Base-by-base conservation (phyloP, 768 basidiomycete species). In the Boletus insuetus region DNA sequence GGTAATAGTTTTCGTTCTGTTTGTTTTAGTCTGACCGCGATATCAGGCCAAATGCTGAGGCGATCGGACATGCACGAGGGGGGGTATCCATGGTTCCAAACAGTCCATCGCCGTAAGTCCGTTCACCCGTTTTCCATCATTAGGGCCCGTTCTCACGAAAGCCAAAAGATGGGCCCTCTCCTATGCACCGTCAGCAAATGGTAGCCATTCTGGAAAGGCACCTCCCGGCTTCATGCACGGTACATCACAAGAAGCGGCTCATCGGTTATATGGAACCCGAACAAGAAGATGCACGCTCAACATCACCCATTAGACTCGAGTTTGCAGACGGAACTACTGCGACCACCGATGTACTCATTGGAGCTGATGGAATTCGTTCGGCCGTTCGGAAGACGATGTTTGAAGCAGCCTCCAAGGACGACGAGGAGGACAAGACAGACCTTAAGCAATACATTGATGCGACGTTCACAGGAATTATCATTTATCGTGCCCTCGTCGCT, bases 361-460 rank as follows among this genome's bases (percentile, higher is more conserved):
- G 78, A 4, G 77, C 76, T 39, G 79, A 80, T 56, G 80, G 80
- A 4, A 69, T 81, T 20, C 69, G 63, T 16, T 71, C 67, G 1
- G 45, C 49, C 2, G 63, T 68, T 22, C 71, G 70, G 31, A 63
- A 57, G 31, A 51, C 50, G 1, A 61, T 71, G 56, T 62, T 68
- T 17, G 64, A 59, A 42, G 22, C 31, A 40, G 64, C 58, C 3
- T 60, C 56, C 6, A n/a, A 32, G n/a, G 56, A 51, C 1, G 5
- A 46, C 1, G 6, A 11, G 1, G 16, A 54, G 4, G 26, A 35
- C 41, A 8, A 41, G 12, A 10, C 26, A 1, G 46, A 66, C 26
- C 17, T 62, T 11, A 50, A 16, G 26, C 54, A 63, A 13, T 58
- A 56, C 14, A 46, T 61, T 0, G 53, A 69, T 16, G 73, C 79